Base-by-base conservation (phyloP, 352 stramenopile species). In the Phytophthora cryptogea region DNA sequence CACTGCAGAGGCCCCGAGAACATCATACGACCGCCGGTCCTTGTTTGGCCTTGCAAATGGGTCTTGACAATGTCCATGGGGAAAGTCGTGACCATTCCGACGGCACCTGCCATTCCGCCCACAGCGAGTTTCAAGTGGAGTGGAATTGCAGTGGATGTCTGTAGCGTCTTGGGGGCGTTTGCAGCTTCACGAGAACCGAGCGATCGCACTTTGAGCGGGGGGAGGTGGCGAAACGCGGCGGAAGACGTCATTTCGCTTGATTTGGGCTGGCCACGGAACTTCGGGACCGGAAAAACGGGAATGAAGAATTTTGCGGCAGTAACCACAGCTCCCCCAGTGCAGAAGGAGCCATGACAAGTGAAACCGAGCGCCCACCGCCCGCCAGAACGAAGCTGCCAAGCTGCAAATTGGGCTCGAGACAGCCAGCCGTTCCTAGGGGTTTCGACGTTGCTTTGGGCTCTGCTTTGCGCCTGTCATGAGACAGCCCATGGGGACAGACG, bases 41-140 rank as follows among this genome's bases (percentile, higher is more conserved):
- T 64, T 33, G 72, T 84, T 53, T 86, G 76, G 41, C 80, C 92
- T 70, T 97, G 92, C 63, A 98, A 70, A 20, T 95, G 80, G 11
- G 92, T 98, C 77, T 98, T 98, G 63, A 97, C 80, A 46, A 97
- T 86, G 76, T 98, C 92, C 53, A 98, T 87, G 39, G 92, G 91
- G 75, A 96, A 97, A 9, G 95, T 94, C 8, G 83, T 61, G 33
- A 78, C 73, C 52, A 91, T 87, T 42, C 89, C 92, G 33, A 97
- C 75, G 50, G 84, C 83, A 8, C 90, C 91, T 6, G 92, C 90
- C 40, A 97, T 76, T 32, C 84, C 85, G 37, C 89, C 89, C 14
- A 97, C 74, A 6, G 74, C 74, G 28, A 98, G 85, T 63, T 97
- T 92, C 62, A 79, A 70, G 50, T 91, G 63, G 47, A 96, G 81